Evolutionary conservation across 2,329 filamentous ascomycete species (phyloP), one percentile per base, ranked within the genome.

Genomic region (Pseudocercospora fuligena): DNA sequence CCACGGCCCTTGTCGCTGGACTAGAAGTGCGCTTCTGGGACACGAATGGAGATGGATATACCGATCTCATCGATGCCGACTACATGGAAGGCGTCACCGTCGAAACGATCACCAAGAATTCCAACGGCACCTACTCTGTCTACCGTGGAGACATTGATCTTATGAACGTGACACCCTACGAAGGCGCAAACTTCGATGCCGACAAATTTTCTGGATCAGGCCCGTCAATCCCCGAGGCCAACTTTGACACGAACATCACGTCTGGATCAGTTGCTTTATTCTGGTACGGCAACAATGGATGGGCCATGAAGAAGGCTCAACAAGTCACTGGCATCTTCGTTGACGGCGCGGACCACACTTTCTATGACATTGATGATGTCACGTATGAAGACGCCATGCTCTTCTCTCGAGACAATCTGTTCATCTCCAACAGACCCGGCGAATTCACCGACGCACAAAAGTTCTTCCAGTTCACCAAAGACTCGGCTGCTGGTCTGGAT

Each of bases 401-500:
- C 21, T 54, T 54, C 49, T 54, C 49, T 19, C 49, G 49, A 2
- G 49, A 54, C 21, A 54, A 54, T 29, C 19, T 54, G 14, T 54
- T 54, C 49, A 54, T 54, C 25, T 54, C 49, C 5, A 54, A 54
- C 49, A 16, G 49, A 12, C 49, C 49, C 14, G 49, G 49, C 49
- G 49, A 54, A 12, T 54, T 54, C 14, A 54, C 49, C 8, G 49
- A 54, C 25, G 49, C 49, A 3, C 49, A 54, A 23, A 54, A 54
- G 21, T 54, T 25, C 25, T 54, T 54, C 14, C 2, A 29, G 5
- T 54, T 54, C 14, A 54, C 49, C 23, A 54, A 54, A 5, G 49
- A 54, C 25, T 54, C 49, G 49, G 49, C 49, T 54, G 49, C 49
- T n/a, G 49, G 49, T 54, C 14, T 54, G 16, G 12, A 54, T 54